Base-by-base conservation (phyloP, 2,329 filamentous ascomycete species). In the Calonectria ilicicola region DNA sequence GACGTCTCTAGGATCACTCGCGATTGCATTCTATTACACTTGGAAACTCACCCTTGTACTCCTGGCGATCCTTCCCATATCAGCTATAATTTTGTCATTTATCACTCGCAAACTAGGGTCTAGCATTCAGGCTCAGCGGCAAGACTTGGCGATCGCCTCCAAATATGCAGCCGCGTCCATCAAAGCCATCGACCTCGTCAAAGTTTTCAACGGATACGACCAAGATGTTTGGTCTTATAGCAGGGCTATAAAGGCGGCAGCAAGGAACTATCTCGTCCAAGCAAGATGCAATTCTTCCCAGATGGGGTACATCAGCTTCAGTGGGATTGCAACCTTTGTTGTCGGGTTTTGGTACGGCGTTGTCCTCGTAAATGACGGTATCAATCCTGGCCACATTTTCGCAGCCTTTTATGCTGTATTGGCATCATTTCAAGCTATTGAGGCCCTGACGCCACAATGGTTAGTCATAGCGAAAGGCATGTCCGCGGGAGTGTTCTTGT, bases 341-440 rank as follows among this genome's bases (percentile, higher is more conserved):
- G 90, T 95, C 70, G 96, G 95, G 0, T 98, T 98, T 80, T 98
- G 94, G 91, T 98, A 96, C 77, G 96, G 95, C 0, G 90, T 93
- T 32, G 86, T 90, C 1, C 88, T 98, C 2, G 91, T 97, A 12
- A 86, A 87, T 12, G 83, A 89, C 1, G 91, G 91, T 1, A 84
- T 91, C 15, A 87, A 86, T 14, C 85, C 94, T 0, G 94, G 93
- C 0, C 87, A 93, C 68, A 90, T 98, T 3, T 83, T 98, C 53
- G 97, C 94, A 0, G 94, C 95, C 0, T 98, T 98, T 76, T 98
- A 97, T 86, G 91, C 94, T 5, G 93, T 93, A 2, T 85, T 98
- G 42, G 91, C 92, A 64, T 93, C 94, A 0, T 92, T 95, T 5
- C 93, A 96, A 76, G 91, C 93, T 0, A 86, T 98, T 15, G 92